A percentile compares a stretch with the other conserved stretches of the same genome.
phyloP scores from a whole-genome alignment of 2,329 filamentous ascomycete species.

The Leptographium flavum region DNA sequence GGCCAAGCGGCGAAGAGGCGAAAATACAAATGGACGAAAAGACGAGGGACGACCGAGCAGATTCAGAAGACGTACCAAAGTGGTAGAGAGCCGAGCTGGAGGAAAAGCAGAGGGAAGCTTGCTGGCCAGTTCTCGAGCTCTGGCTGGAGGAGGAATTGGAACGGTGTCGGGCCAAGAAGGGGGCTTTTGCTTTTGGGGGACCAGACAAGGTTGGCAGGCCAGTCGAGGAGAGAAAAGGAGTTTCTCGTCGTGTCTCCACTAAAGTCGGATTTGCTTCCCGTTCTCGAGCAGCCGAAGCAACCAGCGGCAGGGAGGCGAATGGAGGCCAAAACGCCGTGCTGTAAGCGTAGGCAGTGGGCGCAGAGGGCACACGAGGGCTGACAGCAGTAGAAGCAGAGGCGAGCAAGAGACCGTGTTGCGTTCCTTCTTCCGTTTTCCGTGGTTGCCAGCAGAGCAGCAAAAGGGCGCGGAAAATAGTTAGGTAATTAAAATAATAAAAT shows the following conservation, averaged over 20 bases:
- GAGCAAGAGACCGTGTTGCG: no score
- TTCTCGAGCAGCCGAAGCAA: neutral
- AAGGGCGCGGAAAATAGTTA: slow-evolving; percentile 6
- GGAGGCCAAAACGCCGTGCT: no score
- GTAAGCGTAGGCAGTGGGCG: no score
- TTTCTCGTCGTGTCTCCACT: neutral
- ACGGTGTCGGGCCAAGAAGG: neutral
- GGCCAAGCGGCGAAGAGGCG: neutral
- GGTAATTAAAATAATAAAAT: slow-evolving; percentile 15
- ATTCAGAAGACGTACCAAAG: neutral
- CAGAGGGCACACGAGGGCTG: neutral
- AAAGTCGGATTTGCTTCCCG: neutral
- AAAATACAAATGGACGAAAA: slow-evolving; percentile 6
- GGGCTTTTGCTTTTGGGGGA: no score
- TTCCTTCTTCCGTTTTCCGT: no score
- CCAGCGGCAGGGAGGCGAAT: slow-evolving; percentile 10
- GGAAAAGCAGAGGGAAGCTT: neutral
- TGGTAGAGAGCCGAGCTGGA: neutral
- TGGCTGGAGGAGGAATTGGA: neutral
- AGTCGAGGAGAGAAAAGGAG: slow-evolving; percentile 6
- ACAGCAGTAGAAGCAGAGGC: neutral
- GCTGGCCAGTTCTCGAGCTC: neutral
- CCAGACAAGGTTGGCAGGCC: neutral
- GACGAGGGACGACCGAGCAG: neutral
- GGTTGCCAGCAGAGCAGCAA: neutral